phyloP scores from a whole-genome alignment of 352 stramenopile species.

The Globisporangium polare region DNA sequence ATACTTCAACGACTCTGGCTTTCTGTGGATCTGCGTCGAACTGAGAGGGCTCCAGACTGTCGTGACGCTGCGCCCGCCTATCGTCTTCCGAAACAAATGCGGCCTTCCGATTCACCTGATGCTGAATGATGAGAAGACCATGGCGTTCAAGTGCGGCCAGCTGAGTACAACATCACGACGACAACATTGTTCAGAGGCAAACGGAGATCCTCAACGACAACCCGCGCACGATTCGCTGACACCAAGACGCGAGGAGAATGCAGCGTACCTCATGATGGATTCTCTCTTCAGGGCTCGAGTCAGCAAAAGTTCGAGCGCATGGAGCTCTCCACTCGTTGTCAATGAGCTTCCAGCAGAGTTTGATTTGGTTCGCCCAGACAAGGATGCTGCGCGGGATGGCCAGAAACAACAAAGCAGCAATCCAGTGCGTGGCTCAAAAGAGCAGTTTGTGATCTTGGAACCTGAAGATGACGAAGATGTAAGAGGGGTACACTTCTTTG shows the following conservation, averaged over 20 bases:
- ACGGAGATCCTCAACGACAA: not conserved
- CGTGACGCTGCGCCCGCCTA: conserved; percentile 47
- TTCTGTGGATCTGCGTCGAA: conserved; percentile 68
- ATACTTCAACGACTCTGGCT: conserved; percentile 44
- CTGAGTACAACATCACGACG: not conserved
- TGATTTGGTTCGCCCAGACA: conserved; percentile 38
- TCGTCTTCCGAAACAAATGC: conserved; percentile 44
- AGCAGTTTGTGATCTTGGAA: conserved; percentile 23
- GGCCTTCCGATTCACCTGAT: conserved; percentile 33
- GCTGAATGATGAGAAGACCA: conserved; percentile 21
- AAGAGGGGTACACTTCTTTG: conserved; percentile 19
- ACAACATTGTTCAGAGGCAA: not conserved
- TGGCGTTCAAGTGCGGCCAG: not conserved
- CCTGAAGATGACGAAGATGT: conserved; percentile 5
- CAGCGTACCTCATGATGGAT: conserved; percentile 31
- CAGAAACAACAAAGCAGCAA: not conserved
- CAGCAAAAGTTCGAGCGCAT: conserved; percentile 22
- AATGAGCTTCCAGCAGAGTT: conserved; percentile 37
- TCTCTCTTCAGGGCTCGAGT: conserved; percentile 25
- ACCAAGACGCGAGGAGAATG: conserved; percentile 5
- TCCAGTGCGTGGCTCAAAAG: conserved; percentile 5
- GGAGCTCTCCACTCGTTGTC: conserved; percentile 23
- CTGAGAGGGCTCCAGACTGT: conserved; percentile 49
- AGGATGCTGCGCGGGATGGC: conserved; percentile 9
- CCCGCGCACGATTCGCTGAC: not conserved